Evolutionary conservation across 441 rosid genomes (phyloP).

Genomic region (Aleurites moluccanus): DNA sequence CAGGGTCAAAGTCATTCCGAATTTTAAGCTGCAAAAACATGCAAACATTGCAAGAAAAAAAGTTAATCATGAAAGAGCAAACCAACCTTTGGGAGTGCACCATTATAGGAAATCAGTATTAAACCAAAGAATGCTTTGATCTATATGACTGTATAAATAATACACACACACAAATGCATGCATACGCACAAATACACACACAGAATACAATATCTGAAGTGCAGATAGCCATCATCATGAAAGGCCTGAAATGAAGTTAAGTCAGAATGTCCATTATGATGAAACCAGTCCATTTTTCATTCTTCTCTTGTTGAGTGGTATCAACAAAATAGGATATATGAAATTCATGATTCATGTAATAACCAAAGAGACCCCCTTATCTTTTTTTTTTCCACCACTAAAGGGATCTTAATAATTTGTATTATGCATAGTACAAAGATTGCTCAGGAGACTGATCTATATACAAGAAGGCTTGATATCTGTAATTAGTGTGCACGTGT

Average conservation of each 20-base stretch:
- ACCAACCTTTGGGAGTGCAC: neutral
- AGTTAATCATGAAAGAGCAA: slow-evolving; percentile 14
- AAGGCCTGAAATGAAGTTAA: neutral
- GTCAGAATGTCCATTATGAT: neutral
- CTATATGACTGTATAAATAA: neutral
- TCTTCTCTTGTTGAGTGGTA: neutral
- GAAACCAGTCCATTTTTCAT: neutral
- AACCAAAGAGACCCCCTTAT: neutral
- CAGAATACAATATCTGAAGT: neutral
- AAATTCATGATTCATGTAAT: neutral
- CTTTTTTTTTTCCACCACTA: neutral
- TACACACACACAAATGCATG: neutral
- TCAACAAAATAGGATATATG: neutral
- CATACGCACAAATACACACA: neutral
- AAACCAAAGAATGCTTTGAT: slow-evolving; percentile 12
- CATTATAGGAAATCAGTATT: slow-evolving; percentile 3
- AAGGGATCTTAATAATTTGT: neutral
- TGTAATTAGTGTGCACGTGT: neutral
- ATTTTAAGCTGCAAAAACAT: slow-evolving; percentile 75
- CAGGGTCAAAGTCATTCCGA: slow-evolving; percentile 99
- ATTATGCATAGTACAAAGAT: neutral
- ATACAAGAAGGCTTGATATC: neutral
- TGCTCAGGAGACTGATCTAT: neutral
- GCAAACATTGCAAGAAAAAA: slow-evolving; percentile 19
- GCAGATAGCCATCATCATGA: neutral